These are phyloP conservation scores for Trichosporon sp. DNA, from an alignment of 1,284 basidiomycete genomes.

Conservation along the genomic window DNA sequence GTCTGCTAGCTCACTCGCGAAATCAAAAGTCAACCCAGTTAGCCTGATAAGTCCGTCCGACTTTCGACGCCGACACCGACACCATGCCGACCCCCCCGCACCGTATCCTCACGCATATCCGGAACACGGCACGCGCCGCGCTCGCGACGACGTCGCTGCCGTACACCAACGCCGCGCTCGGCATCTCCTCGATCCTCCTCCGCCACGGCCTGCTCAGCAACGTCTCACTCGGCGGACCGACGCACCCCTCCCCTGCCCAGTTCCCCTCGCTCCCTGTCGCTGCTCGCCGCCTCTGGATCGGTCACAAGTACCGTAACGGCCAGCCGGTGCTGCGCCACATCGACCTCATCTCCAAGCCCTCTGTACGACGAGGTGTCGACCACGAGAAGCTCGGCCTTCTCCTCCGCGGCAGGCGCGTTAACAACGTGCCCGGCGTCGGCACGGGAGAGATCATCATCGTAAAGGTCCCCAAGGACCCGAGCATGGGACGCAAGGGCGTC, in stretches of 20 bases:
- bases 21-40: background rate
- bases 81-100: conserved; percentile 34
- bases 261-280: conserved; percentile 34
- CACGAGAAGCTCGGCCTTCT: conserved; percentile 42
- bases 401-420: conserved; percentile 40
- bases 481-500: conserved; percentile 21
- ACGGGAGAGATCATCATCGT: conserved; percentile 46
- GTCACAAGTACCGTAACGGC: conserved; percentile 43
- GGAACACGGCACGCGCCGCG: conserved; percentile 40
- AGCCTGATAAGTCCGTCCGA: background rate
- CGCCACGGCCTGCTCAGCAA: conserved; percentile 45
- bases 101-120: conserved; percentile 43
- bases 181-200: conserved; percentile 43
- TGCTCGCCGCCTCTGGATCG: conserved; percentile 41
- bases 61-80: background rate
- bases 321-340: conserved; percentile 42
- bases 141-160: conserved; percentile 44
- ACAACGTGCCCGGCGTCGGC: conserved; percentile 42
- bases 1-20: no score
- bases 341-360: conserved; percentile 39
- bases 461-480: conserved; percentile 24
- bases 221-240: conserved; percentile 41
- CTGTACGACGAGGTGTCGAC: conserved; percentile 33
- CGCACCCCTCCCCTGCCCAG: conserved; percentile 31
- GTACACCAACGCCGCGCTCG: conserved; percentile 38